Base-by-base conservation (phyloP, 257 asterid genomes). In the Hygrophila difformis region DNA sequence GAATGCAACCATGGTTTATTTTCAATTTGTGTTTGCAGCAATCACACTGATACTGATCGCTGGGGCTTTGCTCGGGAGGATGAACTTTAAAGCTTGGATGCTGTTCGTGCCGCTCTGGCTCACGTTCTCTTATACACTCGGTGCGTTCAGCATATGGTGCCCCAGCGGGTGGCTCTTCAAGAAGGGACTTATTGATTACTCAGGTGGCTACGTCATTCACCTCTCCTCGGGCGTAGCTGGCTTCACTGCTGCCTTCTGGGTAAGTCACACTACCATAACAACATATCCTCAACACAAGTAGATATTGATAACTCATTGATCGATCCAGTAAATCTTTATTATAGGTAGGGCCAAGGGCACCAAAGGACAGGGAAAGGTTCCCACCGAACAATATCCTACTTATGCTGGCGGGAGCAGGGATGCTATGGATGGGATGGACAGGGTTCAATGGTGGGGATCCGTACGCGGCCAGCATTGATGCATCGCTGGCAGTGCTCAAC, bases 361-460 rank as follows among this genome's bases (percentile, higher is more conserved):
- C 47, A 0, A 67, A 52, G 64, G 88, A 84, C n/a, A 40, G 87
- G 8, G 93, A 77, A 33, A 75, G 77, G 55, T 81, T 81, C 57
- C 80, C 84, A 1, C 91, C 91, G 2, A 81, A 78, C 71, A 78
- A 81, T 47, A 78, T 85, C 40, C 50, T 81, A 1, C 46, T 71
- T 12, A 85, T 76, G 94, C 76, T 85, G 9, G 78, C 87, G 0
- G 94, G 95, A 1, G 87, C 87, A 2, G 95, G 94, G 17, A 26
- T 76, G 2, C 54, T 85, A 6, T 81, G 94, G 92, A 76, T 85
- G 92, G 95, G 95, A 1, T 85, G 95, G 95, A 76, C 93, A 1
- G 92, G 91, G 1, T 85, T 85, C 82, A 78, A 85, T 31, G 93
- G 95, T 0, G 91, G 93, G 8, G 95, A 71, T 33, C 95, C 95